Base-by-base conservation (phyloP, 768 basidiomycete species). In the Macrocybe gigantea region DNA sequence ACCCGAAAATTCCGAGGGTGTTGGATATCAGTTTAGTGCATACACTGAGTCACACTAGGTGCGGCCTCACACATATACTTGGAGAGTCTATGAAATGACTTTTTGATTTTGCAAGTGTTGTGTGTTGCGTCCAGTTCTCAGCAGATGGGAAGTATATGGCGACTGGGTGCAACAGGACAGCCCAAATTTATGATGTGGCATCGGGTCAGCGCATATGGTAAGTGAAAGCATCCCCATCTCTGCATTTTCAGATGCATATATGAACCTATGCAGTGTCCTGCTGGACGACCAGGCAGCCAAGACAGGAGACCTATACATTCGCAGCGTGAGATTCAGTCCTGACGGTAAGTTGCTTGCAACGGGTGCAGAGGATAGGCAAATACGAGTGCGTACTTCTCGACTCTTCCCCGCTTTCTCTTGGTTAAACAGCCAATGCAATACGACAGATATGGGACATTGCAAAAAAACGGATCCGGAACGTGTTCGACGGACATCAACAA, bases 121-220 rank as follows among this genome's bases (percentile, higher is more conserved):
- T 78, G 2, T 98, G 95, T 64, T 97, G 93, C 61, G 93, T 97
- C 6, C 80, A 87, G 47, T 96, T 98, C 66, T 95, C 93, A 10
- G 82, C 85, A 14, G 93, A 98, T 60, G 95, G 95, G 12, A 91
- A 88, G 63, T 89, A 74, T 57, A 77, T 98, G 38, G 95, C 94
- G 30, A 96, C 94, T 8, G 95, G 94, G 9, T 98, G 94, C 68
- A 98, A 98, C 68, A 78, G 91, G 37, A 90, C 89, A 0, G 93
- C 93, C 13, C 95, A 96, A 64, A 93, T 99, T 49, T 98, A 89
- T 61, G 93, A 97, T 63, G 88, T 87, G 33, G 87, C 88, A 68
- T 88, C 92, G 1, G 95, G 95, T 0, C 62, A 58, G 7, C 91
- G 90, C 67, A 88, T 83, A 13, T 90, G 88, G 93, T 93, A 57